Evolutionary conservation across 345 rosid genomes (phyloP), one percentile per base, ranked within the genome.

Genomic region (Populus deltoides): DNA sequence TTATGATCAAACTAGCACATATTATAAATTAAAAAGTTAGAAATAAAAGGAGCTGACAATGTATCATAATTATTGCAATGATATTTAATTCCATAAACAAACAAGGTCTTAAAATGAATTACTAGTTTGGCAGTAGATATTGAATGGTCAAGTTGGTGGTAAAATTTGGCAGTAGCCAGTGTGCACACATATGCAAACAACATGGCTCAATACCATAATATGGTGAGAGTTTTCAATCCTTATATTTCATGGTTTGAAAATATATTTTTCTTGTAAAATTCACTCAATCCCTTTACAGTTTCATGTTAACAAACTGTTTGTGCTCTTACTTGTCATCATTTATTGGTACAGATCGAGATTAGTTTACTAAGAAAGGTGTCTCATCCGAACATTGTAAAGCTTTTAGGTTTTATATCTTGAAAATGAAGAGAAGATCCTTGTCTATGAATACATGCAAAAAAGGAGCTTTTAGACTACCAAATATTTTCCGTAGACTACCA

Each of bases 321-420:
- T 11, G 49, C 15, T 10, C 1, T 3, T 45, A 11, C 49, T 45
- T 45, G 0, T 15, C 49, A 45, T 45, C 0, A 45, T 6, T 3
- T 45, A 11, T 45, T 45, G 4, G 11, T 78, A 17, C 66, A 63
- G 55, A 9, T 39, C 6, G 71, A 78, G 55, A 38, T 71, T 24
- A 31, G 8, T 6, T 17, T 78, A n/a, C 2, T 78, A 65, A 51
- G 70, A 22, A 16, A 18, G 38, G 3, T 78, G 41, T 61, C 25
- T 29, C 80, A 63, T 55, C 71, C 71, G n/a, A 70, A 70, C 67
- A 22, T 78, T 22, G 65, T 65, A n/a, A 71, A 78, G 36, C 22
- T 71, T 17, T 29, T 20, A 33, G 16, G 75, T 70, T 7, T 63
- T 71, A 51, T 71, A 71, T 15, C 8, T 10, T 45, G 75, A 78